Conservation (phyloP, 2,329 filamentous ascomycete species). For the Helotiales sp. region DNA sequence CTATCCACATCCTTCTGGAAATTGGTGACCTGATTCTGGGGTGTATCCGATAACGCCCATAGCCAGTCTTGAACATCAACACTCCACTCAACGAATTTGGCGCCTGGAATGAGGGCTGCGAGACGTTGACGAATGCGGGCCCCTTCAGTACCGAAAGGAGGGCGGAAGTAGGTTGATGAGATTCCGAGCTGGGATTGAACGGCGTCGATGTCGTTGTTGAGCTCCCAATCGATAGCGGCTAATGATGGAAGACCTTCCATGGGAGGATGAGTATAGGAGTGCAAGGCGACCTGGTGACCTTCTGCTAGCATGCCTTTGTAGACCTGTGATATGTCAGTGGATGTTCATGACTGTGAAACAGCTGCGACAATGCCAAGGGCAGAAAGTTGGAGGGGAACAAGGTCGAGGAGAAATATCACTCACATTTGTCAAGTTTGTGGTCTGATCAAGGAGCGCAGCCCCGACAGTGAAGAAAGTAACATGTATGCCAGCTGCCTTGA, state of each 20-base stretch:
- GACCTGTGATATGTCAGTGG: slow-evolving; percentile 61
- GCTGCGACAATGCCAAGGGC: no score
- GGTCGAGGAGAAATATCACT: no score
- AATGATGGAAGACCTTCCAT: slow-evolving; percentile 56
- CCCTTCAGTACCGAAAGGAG: slow-evolving; percentile 68
- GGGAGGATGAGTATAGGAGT: slow-evolving; percentile 70
- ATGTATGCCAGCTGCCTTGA: slow-evolving; percentile 60
- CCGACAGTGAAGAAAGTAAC: slow-evolving; percentile 74
- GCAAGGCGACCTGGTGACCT: slow-evolving; percentile 69
- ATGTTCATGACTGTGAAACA: no score
- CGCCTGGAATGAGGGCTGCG: slow-evolving; percentile 49
- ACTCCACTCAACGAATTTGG: slow-evolving; percentile 66
- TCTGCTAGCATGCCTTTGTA: slow-evolving; percentile 62
- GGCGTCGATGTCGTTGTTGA: slow-evolving; percentile 55
- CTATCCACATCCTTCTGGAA: slow-evolving; percentile 63
- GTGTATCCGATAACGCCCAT: slow-evolving; percentile 61
- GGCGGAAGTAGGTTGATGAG: slow-evolving; percentile 61
- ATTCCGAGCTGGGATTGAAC: slow-evolving; percentile 41
- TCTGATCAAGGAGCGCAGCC: slow-evolving; percentile 55
- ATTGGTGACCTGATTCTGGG: slow-evolving; percentile 65
- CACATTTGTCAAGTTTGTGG: slow-evolving; percentile 58
- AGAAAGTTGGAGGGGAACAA: no score
- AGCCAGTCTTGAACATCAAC: slow-evolving; percentile 73
- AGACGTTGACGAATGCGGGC: slow-evolving; percentile 65
- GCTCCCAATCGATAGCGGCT: slow-evolving; percentile 61